These are phyloP conservation scores for Dentiscutata heterogama DNA, from an alignment of 371 early-diverging fungal genomes.

Conservation along the genomic window DNA sequence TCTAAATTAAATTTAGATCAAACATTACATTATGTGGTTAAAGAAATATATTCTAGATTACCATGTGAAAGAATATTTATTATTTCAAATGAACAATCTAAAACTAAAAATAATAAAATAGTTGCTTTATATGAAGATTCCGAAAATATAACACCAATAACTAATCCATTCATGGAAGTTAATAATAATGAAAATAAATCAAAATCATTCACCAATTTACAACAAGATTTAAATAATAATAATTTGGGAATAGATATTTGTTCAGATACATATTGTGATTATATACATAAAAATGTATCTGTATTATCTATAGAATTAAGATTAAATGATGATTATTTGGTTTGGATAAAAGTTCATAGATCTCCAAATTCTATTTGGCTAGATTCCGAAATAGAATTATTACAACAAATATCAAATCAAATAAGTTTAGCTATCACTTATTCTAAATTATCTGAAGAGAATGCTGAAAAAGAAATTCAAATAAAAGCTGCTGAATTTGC, in stretches of 20 bases:
- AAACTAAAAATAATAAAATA: not conserved
- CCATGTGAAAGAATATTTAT: too few relatives aligned
- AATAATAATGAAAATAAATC: not conserved
- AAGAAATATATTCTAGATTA: constrained; percentile 47
- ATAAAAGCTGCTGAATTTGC: too few relatives aligned
- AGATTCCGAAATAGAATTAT: too few relatives aligned
- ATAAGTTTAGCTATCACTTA: too few relatives aligned
- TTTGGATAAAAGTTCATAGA: constrained; percentile 43
- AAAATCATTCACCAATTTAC: not conserved
- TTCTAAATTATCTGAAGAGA: too few relatives aligned
- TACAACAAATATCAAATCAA: too few relatives aligned
- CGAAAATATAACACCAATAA: too few relatives aligned
- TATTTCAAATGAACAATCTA: not conserved
- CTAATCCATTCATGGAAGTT: not conserved
- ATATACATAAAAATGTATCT: constrained; percentile 1
- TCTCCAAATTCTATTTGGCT: too few relatives aligned
- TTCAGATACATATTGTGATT: not conserved
- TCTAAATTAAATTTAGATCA: constrained; percentile 50
- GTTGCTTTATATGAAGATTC: too few relatives aligned
- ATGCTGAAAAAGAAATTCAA: too few relatives aligned
- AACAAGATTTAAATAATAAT: not conserved
- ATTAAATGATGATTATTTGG: constrained; percentile 20
- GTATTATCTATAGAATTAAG: constrained; percentile 10
- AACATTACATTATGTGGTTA: constrained; percentile 50
- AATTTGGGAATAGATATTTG: not conserved